These are phyloP conservation scores for Epichloe glyceriae DNA, from an alignment of 2,329 filamentous ascomycete species.

Conservation along the genomic window DNA sequence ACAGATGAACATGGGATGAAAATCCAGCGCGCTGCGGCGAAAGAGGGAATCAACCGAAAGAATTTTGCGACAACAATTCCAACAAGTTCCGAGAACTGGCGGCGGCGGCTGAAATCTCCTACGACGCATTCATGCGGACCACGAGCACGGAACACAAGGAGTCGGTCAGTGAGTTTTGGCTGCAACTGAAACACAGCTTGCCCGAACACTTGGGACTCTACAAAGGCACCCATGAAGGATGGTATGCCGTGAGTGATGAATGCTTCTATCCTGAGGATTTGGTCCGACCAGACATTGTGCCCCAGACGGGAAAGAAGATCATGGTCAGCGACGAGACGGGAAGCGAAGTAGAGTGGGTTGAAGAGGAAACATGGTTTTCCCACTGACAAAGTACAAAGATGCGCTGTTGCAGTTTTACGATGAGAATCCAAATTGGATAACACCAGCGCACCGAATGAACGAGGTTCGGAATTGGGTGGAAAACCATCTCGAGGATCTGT, in stretches of 20 bases:
- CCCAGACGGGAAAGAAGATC: conserved; percentile 68
- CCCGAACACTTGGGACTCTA: conserved; percentile 64
- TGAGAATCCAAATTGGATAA: conserved; percentile 64
- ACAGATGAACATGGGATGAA: conserved; percentile 98
- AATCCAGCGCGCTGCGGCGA: conserved; percentile 73
- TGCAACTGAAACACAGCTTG: conserved; percentile 45
- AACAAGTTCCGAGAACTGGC: conserved; percentile 69
- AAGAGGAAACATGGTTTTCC: conserved; percentile 94
- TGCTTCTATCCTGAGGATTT: conserved; percentile 77
- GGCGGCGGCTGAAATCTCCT: conserved; percentile 50
- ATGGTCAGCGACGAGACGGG: conserved; percentile 79
- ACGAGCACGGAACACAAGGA: conserved; percentile 72
- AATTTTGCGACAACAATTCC: conserved; percentile 80
- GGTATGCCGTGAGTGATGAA: conserved; percentile 96
- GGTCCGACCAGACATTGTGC: conserved; percentile 62
- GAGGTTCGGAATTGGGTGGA: conserved; percentile 67
- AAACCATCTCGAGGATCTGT: conserved; percentile 72
- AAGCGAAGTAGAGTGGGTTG: conserved; percentile 87
- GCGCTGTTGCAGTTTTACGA: conserved; percentile 66
- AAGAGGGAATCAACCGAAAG: conserved; percentile 60
- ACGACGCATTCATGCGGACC: conserved; percentile 86
- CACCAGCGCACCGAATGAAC: conserved; percentile 59
- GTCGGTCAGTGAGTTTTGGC: conserved; percentile 84
- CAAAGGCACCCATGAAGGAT: conserved; percentile 75
- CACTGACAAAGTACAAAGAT: conserved; percentile 71